phyloP scores from a whole-genome alignment of 2,329 filamentous ascomycete species.

The Botrytis squamosa region DNA sequence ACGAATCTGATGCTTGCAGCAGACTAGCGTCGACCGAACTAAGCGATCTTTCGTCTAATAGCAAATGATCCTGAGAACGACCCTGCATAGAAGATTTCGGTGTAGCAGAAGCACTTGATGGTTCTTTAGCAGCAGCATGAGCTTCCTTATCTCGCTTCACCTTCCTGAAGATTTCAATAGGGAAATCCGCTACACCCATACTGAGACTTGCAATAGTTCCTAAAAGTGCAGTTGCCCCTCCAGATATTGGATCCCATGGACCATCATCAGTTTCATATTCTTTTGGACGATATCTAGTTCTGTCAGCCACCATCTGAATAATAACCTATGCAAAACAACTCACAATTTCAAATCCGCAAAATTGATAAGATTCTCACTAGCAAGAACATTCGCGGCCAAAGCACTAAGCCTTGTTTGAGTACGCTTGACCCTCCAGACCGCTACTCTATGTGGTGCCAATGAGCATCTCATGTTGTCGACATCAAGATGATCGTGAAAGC shows the following conservation, averaged over 20 bases:
- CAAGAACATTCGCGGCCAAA: conserved; percentile 68
- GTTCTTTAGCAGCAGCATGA: conserved; percentile 21
- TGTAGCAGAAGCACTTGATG: conserved; percentile 22
- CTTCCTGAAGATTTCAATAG: conserved; percentile 54
- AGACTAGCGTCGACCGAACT: conserved; percentile 17
- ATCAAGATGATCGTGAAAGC: conserved; percentile 70
- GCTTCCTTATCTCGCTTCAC: conserved; percentile 32
- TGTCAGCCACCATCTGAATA: conserved; percentile 15
- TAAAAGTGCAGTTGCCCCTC: conserved; percentile 73
- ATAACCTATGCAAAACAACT: conserved; percentile 37
- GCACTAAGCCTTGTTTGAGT: conserved; percentile 68
- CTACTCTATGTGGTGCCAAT: conserved; percentile 64
- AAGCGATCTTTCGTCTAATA: conserved; percentile 15
- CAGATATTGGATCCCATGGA: conserved; percentile 76
- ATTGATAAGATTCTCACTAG: conserved; percentile 61
- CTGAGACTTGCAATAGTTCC: conserved; percentile 78
- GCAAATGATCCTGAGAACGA: conserved; percentile 27
- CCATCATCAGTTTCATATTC: conserved; percentile 79
- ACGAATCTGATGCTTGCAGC: conserved; percentile 20
- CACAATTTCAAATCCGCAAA: conserved; percentile 73
- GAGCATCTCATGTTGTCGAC: conserved; percentile 67
- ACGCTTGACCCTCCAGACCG: conserved; percentile 72
- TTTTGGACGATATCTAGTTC: conserved; percentile 47
- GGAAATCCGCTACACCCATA: conserved; percentile 77
- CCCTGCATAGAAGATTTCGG: conserved; percentile 24